These are phyloP conservation scores for Aeschynomene evenia DNA, from an alignment of 306 rosid genomes.

Conservation along the genomic window DNA sequence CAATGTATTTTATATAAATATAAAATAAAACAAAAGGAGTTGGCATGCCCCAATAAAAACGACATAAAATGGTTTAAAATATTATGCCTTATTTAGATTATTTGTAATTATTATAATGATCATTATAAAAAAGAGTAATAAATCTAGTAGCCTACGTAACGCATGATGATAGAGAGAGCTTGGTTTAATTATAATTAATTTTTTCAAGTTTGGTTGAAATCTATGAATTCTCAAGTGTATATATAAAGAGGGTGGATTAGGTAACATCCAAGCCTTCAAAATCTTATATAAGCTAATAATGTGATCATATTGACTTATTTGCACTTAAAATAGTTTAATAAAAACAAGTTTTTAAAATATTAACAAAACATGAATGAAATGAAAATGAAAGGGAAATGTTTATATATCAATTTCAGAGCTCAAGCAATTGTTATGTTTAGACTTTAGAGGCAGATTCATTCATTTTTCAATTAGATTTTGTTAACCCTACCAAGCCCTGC, in stretches of 20 bases:
- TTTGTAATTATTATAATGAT: background rate
- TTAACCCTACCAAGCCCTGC: background rate
- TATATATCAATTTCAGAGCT: slow-evolving; percentile 20
- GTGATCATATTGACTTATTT: background rate
- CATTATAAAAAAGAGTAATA: slow-evolving; percentile 17
- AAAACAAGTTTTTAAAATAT: too few species aligned
- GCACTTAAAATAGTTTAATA: background rate
- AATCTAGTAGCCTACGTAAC: slow-evolving; percentile 35
- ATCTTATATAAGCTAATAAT: slow-evolving; percentile 6
- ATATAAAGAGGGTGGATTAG: slow-evolving; percentile 39
- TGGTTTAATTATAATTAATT: slow-evolving; percentile 17
- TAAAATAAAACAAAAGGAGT: too few species aligned
- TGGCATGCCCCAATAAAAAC: slow-evolving; percentile 47
- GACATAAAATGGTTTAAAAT: slow-evolving; percentile 34
- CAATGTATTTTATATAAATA: slow-evolving; percentile 39
- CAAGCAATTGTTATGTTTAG: background rate
- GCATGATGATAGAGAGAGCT: slow-evolving; percentile 52
- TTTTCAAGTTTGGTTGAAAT: slow-evolving; percentile 19
- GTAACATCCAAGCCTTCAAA: slow-evolving; percentile 40
- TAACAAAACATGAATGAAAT: background rate
- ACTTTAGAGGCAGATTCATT: slow-evolving; percentile 11
- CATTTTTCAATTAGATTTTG: slow-evolving; percentile 17
- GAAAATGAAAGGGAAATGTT: background rate
- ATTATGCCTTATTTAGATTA: slow-evolving; percentile 28
- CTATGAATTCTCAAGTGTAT: slow-evolving; percentile 32